phyloP scores from a whole-genome alignment of 2,329 filamentous ascomycete genomes.

The Diplodia scrobiculata region DNA sequence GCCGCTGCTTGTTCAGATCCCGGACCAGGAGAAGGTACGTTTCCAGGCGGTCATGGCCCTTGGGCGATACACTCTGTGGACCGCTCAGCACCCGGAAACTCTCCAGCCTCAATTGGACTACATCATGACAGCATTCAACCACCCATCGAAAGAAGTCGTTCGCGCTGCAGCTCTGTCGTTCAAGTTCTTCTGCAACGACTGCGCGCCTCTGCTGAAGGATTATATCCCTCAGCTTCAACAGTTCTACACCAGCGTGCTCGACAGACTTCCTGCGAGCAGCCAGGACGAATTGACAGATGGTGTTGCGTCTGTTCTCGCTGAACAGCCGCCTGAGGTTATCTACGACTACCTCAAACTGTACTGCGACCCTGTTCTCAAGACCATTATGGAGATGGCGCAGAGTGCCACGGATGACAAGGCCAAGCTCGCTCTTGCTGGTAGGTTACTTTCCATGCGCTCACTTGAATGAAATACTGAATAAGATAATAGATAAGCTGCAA shows the following conservation, averaged over 20 bases:
- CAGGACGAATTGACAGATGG: constrained; percentile 97
- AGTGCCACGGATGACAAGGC: constrained; percentile 78
- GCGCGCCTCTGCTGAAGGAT: constrained; percentile 78
- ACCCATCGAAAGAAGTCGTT: constrained; percentile 85
- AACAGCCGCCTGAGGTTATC: constrained; percentile 76
- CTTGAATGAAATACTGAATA: constrained; percentile 25
- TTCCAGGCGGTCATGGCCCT: constrained; percentile 98
- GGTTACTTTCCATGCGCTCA: constrained; percentile 2
- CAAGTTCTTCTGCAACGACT: constrained; percentile 96
- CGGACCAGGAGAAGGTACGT: constrained; percentile 93
- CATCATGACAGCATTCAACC: constrained; percentile 89
- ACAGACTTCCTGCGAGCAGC: constrained; percentile 79
- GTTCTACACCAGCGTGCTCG: constrained; percentile 88
- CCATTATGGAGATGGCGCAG: constrained; percentile 84
- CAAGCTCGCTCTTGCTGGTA: constrained; percentile 83
- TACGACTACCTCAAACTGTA: constrained; percentile 88
- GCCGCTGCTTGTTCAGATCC: constrained; percentile 89
- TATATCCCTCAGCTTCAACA: constrained; percentile 84
- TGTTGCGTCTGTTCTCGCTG: constrained; percentile 86
- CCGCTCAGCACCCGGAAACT: constrained; percentile 87
- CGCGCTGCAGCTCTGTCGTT: constrained; percentile 90
- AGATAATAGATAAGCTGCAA: constrained; percentile 73
- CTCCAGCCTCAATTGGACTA: constrained; percentile 92
- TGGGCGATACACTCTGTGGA: constrained; percentile 97
- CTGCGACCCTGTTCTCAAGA: constrained; percentile 83